Evolutionary conservation across 2,329 filamentous ascomycete species (phyloP), one percentile per base, ranked within the genome.

Genomic region (Fusarium temperatum): DNA sequence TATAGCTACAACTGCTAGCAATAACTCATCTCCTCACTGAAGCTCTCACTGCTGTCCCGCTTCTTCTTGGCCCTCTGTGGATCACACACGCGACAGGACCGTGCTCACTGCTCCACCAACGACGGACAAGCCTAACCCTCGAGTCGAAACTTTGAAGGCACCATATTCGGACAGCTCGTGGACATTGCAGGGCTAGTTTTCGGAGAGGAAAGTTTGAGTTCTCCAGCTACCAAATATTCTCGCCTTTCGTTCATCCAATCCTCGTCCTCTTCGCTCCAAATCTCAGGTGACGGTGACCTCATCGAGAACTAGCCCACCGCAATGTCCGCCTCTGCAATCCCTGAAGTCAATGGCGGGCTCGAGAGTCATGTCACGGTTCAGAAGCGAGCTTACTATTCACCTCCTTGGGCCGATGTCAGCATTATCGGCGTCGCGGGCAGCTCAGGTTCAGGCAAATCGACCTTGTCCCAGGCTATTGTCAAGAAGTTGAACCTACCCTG

Each of bases 371-470:
- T 84, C 73, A 86, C 87, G 22, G 84, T 90, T 53, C 85, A 87
- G 74, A 88, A 87, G 75, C 83, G 87, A 80, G 91, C 90, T 73
- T 93, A 95, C 77, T 99, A 98, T 84, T 93, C 92, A 72, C 96
- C 96, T 70, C 96, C 96, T 82, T 99, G 96, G 96, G 94, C 93
- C 58, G 93, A 98, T 83, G 91, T 98, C 77, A 96, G 94, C 84
- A 98, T 99, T 79, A 98, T 99, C 81, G 96, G 95, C 57, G 93
- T 99, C 78, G 96, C 96, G 74, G 96, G 96, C 42, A 96, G 94
- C 83, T 98, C 96, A 35, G 96, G 96, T 47, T 98, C 96, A 32
- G 84, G 96, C 66, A 99, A 99, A 87, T 98, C 96, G 12, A 98
- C 95, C 12, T 86, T 99, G 61, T 95, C 96, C 38, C 90, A 97